Percentiles rank a stretch among this genome's conserved stretches.
Conservation (phyloP, 352 stramenopile genomes). For the Phytophthora pisi region DNA sequence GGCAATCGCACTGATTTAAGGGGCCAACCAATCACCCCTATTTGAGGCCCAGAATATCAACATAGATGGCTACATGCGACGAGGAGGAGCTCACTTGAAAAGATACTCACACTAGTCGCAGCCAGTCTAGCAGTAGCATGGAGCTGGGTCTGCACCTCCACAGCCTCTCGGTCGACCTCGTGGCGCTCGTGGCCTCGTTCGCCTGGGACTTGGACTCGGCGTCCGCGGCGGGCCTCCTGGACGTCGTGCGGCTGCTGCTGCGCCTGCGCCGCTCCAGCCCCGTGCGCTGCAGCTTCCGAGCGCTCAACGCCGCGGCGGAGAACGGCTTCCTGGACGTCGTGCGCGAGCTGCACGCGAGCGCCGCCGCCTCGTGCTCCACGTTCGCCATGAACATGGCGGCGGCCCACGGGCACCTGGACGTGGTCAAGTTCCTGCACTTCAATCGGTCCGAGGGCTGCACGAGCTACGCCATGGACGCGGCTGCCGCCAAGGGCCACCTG, state of each 20-base stretch:
- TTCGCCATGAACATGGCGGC: slow-evolving; percentile 44
- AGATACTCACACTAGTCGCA: slow-evolving; percentile 11
- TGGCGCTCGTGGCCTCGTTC: slow-evolving; percentile 36
- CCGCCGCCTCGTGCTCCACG: slow-evolving; percentile 19
- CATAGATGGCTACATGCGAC: slow-evolving; percentile 25
- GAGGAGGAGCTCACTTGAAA: slow-evolving; percentile 25
- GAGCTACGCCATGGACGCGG: slow-evolving; percentile 46
- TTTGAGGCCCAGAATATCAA: no score
- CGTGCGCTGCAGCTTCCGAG: slow-evolving; percentile 19
- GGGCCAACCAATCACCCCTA: no score
- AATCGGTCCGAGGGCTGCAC: slow-evolving; percentile 45
- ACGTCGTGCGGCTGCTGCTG: slow-evolving; percentile 34
- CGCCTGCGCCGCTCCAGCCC: slow-evolving; percentile 7
- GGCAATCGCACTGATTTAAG: no score
- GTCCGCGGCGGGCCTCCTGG: slow-evolving; percentile 24
- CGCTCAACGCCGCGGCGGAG: slow-evolving; percentile 31
- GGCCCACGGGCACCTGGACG: slow-evolving; percentile 32
- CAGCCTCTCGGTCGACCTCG: slow-evolving; percentile 31
- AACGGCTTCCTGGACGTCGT: slow-evolving; percentile 30
- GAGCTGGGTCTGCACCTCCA: slow-evolving; percentile 7
- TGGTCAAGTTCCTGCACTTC: slow-evolving; percentile 42
- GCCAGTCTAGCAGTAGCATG: slow-evolving; percentile 5
- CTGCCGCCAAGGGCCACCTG: slow-evolving; percentile 40
- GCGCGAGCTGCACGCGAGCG: slow-evolving; percentile 18
- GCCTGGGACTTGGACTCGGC: slow-evolving; percentile 39